Evolutionary conservation across 2,329 filamentous ascomycete genomes (phyloP), one percentile per base, ranked within the genome.

Genomic region (Pseudogymnoascus sp.): DNA sequence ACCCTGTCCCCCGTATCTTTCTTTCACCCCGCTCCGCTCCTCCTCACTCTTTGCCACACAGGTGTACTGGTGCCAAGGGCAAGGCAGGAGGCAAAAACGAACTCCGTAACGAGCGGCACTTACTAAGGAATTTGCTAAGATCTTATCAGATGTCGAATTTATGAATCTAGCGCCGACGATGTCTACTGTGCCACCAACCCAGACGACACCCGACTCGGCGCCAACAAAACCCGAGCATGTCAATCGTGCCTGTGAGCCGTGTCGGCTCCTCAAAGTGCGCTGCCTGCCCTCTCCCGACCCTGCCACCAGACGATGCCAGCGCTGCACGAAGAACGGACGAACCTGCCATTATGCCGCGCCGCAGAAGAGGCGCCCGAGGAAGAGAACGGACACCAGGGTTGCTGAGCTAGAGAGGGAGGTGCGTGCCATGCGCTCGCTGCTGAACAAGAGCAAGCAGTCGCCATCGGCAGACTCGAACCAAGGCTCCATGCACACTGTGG

Each of bases 401-500:
- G 73, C 75, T 5, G 75, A 77, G 66, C 67, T 77, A n/a, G 75
- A 77, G 66, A 67, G 69, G 62, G 73, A 77, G 65, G 75, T 77
- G 63, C 63, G 70, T 14, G 69, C 72, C 2, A 75, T 77, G 74
- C 64, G 72, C 16, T 68, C 72, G 23, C 65, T 74, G 21, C 71
- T 78, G 62, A 71, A 69, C 4, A 55, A 59, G 25, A 65, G 62
- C 49, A 63, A 63, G 25, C 49, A 37, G 33, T 28, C 52, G 7
- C 11, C 61, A 11, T 52, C 37, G 7, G 49, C n/a, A 5, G 49
- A 21, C 16, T 55, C 49, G 25, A 55, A 33, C 2, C 49, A 55
- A 16, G 16, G n/a, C 5, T 35, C 49, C 9, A 25, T 23, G 18
- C 45, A 41, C 33, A 63, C 60, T 52, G 61, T 35, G 63, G 43